phyloP scores from a whole-genome alignment of 1,284 basidiomycete species.

The Paramarasmius palmivorus region DNA sequence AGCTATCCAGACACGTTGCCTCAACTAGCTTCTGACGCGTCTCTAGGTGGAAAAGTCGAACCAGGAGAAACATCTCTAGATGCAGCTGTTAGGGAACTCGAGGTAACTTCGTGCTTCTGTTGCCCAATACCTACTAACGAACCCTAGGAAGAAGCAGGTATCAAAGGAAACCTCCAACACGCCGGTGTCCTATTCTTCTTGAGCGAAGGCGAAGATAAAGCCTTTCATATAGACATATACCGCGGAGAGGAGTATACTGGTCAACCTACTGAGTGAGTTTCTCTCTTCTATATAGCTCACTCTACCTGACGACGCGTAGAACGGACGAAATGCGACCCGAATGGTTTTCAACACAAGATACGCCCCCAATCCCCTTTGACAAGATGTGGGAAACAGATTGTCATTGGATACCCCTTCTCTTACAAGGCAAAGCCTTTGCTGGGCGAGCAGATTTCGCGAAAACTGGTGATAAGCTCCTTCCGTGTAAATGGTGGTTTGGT shows the following conservation, averaged over 20 bases:
- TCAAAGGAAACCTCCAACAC: constrained; percentile 57
- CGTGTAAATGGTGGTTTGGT: constrained; percentile 59
- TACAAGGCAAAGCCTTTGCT: constrained; percentile 47
- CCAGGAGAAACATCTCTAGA: constrained; percentile 56
- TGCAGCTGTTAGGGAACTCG: constrained; percentile 66
- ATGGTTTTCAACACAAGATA: constrained; percentile 50
- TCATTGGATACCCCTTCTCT: constrained; percentile 61
- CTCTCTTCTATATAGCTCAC: neutral
- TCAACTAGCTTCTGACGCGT: neutral
- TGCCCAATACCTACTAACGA: neutral
- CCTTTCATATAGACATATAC: constrained; percentile 70
- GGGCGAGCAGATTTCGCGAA: constrained; percentile 57
- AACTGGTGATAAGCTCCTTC: constrained; percentile 33
- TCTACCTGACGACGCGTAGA: neutral
- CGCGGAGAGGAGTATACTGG: constrained; percentile 56
- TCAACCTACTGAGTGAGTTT: constrained; percentile 56
- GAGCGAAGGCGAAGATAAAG: constrained; percentile 47
- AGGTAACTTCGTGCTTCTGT: constrained; percentile 34
- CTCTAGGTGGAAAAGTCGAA: constrained; percentile 68
- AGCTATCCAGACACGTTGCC: constrained; percentile 3
- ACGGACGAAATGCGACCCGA: constrained; percentile 69
- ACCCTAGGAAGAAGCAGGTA: constrained; percentile 75
- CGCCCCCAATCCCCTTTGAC: constrained; percentile 48
- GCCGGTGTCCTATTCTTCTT: constrained; percentile 66
- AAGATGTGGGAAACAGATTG: constrained; percentile 67